phyloP scores from a whole-genome alignment of 768 basidiomycete genomes.

The Agrocybe pediades region DNA sequence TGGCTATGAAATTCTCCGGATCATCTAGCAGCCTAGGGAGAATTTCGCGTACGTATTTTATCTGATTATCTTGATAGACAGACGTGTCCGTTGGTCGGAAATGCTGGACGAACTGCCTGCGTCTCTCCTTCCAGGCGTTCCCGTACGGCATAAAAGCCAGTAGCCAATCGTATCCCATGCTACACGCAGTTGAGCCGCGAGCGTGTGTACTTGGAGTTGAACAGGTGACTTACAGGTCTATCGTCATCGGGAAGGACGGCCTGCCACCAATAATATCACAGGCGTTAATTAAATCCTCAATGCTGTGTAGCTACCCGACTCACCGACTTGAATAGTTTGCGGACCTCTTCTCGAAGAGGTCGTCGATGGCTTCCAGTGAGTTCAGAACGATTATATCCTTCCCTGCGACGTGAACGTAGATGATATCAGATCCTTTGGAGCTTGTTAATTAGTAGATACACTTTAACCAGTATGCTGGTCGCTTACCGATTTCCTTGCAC shows the following conservation, averaged over 20 bases:
- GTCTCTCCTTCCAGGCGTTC: conserved; percentile 36
- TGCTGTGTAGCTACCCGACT: background rate
- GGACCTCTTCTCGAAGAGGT: conserved; percentile 42
- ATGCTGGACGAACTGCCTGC: conserved; percentile 39
- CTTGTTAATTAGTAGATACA: background rate
- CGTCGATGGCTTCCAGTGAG: conserved; percentile 31
- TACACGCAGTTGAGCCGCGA: conserved; percentile 12
- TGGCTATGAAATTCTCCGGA: conserved; percentile 36
- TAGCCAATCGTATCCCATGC: conserved; percentile 40
- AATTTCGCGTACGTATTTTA: conserved; percentile 27
- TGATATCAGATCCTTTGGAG: conserved; percentile 27
- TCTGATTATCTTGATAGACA: conserved; percentile 27
- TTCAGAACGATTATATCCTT: conserved; percentile 37
- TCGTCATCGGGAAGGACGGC: conserved; percentile 27
- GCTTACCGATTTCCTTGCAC: conserved; percentile 20
- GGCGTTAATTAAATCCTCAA: background rate
- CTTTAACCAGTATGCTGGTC: background rate
- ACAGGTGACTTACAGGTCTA: conserved; percentile 8
- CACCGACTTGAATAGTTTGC: conserved; percentile 42
- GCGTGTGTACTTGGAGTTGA: background rate
- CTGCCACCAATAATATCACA: conserved; percentile 12
- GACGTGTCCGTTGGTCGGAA: conserved; percentile 18
- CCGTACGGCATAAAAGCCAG: conserved; percentile 39
- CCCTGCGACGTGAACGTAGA: conserved; percentile 31
- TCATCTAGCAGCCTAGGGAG: conserved; percentile 30